Base-by-base conservation (phyloP, 1,139 yeast species). In the Pichia sp. region DNA sequence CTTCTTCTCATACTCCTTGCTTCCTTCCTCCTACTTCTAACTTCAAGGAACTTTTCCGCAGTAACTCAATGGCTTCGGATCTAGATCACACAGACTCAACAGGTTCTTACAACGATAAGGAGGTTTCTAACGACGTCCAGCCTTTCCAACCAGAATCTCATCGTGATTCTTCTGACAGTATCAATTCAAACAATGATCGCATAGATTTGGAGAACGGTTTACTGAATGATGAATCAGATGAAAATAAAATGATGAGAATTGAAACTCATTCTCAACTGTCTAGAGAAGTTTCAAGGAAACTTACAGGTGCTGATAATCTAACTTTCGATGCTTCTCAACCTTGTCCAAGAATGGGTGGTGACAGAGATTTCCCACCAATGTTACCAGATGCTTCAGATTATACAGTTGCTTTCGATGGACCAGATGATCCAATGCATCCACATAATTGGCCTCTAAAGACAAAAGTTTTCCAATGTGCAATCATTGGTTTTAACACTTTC, bases 401-500 rank as follows among this genome's bases (percentile, higher is more conserved):
- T 53, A 68, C 72, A 2, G 85, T 79, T 2, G 60, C 76, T 1
- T 79, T 66, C 52, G 79, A 77, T 52, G 84, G 84, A 0, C 72
- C 75, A 1, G 62, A 72, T 39, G 84, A 78, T 53, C 83, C 83
- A 4, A 38, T 60, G 9, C 81, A 75, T 53, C 84, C 84, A 3
- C 78, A 74, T 54, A 78, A 79, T 53, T 78, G 82, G 82, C 49
- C 74, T 0, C 25, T 64, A 26, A 48, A 40, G 26, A 68, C 58
- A 40, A 78, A 76, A 52, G 24, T 69, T 1, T 18, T 55, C 9
- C 61, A 64, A 11, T 69, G 77, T 56, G 28, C 57, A 11, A 49
- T 67, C 15, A 62, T 77, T 36, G 79, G 65, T 30, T 47, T 60
- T 34, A 58, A 65, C 45, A 69, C 78, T 30, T 62, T 72, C 40